phyloP scores from a whole-genome alignment of 106 monocot species.

The Apostasia shenzhenica region DNA sequence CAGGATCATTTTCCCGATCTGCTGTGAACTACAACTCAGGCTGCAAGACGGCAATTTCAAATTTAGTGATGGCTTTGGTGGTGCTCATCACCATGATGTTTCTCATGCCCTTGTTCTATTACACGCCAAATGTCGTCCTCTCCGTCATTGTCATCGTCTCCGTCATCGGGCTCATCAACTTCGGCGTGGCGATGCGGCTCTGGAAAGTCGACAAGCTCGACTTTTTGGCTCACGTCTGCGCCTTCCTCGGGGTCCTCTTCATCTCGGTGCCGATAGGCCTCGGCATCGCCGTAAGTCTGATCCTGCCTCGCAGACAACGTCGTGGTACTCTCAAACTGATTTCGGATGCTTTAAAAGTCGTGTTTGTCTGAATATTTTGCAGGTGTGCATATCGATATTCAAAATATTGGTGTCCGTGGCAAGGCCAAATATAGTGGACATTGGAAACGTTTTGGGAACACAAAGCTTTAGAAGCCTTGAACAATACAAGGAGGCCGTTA shows the following conservation, averaged over 20 bases:
- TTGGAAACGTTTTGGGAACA: conserved; percentile 40
- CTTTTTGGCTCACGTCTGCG: conserved; percentile 55
- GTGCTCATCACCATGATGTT: conserved; percentile 70
- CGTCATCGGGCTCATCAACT: conserved; percentile 55
- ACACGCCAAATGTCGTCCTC: conserved; percentile 68
- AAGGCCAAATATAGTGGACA: conserved; percentile 37
- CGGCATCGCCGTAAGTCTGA: conserved; percentile 43
- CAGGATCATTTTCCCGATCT: conserved; percentile 67
- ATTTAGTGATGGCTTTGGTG: conserved; percentile 66
- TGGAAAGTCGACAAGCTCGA: conserved; percentile 84
- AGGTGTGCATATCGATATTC: conserved; percentile 40
- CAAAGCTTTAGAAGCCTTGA: conserved; percentile 36
- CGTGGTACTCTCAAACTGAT: too few relatives aligned
- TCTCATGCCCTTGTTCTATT: conserved; percentile 67
- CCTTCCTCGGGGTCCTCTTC: conserved; percentile 75
- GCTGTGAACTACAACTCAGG: conserved; percentile 79
- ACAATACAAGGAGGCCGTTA: conserved; percentile 43
- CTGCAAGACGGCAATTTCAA: conserved; percentile 57
- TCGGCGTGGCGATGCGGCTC: conserved; percentile 22
- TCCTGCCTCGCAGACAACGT: not conserved
- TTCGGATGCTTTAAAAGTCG: too few relatives aligned
- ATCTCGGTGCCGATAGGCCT: conserved; percentile 68
- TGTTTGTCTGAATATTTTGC: not conserved
- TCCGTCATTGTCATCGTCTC: conserved; percentile 51
- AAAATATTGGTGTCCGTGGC: conserved; percentile 50